These are phyloP conservation scores for Niebla homalea DNA, from an alignment of 495 filamentous ascomycete genomes.

Conservation along the genomic window DNA sequence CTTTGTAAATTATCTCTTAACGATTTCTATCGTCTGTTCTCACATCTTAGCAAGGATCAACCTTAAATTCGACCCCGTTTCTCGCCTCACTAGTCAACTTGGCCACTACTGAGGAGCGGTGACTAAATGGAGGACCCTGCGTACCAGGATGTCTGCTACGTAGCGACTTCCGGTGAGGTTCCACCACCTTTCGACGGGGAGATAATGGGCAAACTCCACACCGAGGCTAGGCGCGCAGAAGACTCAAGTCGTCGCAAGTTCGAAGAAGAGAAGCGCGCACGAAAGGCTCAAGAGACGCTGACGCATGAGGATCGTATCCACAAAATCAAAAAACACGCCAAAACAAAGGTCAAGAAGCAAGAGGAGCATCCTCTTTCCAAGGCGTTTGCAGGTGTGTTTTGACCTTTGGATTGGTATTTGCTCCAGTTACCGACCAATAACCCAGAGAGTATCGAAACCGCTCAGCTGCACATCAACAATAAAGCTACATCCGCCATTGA, in stretches of 20 bases:
- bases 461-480: conserved; percentile 6
- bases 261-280: neutral
- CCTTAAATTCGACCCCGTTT: too few relatives aligned
- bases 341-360: neutral
- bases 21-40: too few relatives aligned
- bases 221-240: neutral
- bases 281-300: neutral
- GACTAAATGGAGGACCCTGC: too few relatives aligned
- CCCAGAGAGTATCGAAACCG: conserved; percentile 5
- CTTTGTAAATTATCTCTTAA: too few relatives aligned
- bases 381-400: conserved; percentile 6
- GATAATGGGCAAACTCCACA: neutral
- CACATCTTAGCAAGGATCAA: too few relatives aligned
- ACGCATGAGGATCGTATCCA: neutral
- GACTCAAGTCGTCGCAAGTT: conserved; percentile 1
- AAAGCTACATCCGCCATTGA: conserved; percentile 6
- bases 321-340: too few relatives aligned
- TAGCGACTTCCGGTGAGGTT: too few relatives aligned
- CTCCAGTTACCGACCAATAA: neutral
- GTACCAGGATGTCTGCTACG: neutral
- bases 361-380: conserved; percentile 7
- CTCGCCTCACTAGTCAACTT: too few relatives aligned
- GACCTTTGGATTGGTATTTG: neutral
- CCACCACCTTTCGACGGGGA: too few relatives aligned
- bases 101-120: too few relatives aligned